Percentiles rank a stretch among this genome's conserved stretches.
phyloP scores from a whole-genome alignment of 1,284 basidiomycete genomes.

The Microbotryum lychnidis-dioicae region DNA sequence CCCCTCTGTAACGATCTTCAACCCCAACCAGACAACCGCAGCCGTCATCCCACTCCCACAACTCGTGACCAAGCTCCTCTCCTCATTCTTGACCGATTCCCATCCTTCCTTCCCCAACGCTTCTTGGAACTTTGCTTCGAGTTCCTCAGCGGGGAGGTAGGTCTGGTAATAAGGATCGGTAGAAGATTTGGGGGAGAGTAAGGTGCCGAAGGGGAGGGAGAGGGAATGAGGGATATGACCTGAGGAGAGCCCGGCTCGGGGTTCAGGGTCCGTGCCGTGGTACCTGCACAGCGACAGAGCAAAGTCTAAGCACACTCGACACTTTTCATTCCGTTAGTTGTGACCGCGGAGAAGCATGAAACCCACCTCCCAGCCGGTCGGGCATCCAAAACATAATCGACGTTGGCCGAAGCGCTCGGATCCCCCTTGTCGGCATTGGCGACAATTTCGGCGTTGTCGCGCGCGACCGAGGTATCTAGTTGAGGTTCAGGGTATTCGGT shows the following conservation, averaged over 20 bases:
- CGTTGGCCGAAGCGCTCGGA: slow-evolving; percentile 36
- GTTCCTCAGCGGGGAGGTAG: slow-evolving; percentile 51
- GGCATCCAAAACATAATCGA: slow-evolving; percentile 78
- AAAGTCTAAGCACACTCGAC: neutral
- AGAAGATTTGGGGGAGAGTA: slow-evolving; percentile 53
- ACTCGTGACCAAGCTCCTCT: slow-evolving; percentile 51
- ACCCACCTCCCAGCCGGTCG: slow-evolving; percentile 64
- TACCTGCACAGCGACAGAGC: slow-evolving; percentile 26
- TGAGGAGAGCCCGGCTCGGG: slow-evolving; percentile 73
- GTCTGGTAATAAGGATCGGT: slow-evolving; percentile 52
- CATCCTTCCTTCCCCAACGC: slow-evolving; percentile 54
- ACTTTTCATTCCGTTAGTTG: too few relatives aligned
- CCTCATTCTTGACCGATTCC: slow-evolving; percentile 50
- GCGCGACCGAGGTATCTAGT: slow-evolving; percentile 23
- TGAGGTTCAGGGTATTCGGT: slow-evolving; percentile 24
- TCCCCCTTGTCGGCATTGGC: slow-evolving; percentile 51
- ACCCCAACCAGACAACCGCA: slow-evolving; percentile 78
- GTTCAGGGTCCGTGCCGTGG: slow-evolving; percentile 72
- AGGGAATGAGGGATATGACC: slow-evolving; percentile 87
- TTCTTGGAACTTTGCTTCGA: slow-evolving; percentile 54
- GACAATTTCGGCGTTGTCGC: slow-evolving; percentile 68
- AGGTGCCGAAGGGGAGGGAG: slow-evolving; percentile 72
- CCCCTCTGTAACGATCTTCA: slow-evolving; percentile 56
- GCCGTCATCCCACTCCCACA: slow-evolving; percentile 81
- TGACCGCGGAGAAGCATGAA: neutral